phyloP scores from a whole-genome alignment of 2,329 filamentous ascomycete species.

The Cercospora nicotianae region DNA sequence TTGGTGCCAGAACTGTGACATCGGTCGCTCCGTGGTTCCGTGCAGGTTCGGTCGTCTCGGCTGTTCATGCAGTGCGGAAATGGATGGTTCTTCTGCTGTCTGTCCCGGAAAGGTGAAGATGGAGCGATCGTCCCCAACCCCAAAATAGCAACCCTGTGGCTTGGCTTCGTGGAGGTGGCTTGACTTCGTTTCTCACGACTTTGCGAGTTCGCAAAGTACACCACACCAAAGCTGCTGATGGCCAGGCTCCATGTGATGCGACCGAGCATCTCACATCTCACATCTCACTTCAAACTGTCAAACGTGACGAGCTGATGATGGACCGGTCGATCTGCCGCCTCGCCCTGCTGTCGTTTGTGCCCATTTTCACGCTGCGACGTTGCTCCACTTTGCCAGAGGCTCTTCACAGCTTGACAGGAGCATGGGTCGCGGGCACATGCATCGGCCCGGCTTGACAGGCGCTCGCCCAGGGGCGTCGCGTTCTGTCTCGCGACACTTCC shows the following conservation, averaged over 20 bases:
- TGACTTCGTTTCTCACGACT: background rate
- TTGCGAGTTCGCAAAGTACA: background rate
- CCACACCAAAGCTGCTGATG: background rate
- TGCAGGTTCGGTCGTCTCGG: background rate
- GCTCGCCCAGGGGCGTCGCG: constrained; percentile 21
- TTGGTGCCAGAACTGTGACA: background rate
- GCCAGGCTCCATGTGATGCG: background rate
- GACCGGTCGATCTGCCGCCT: background rate
- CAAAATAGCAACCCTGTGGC: background rate
- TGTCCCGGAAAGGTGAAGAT: background rate
- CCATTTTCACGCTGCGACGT: background rate
- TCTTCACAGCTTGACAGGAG: background rate
- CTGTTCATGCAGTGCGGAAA: background rate
- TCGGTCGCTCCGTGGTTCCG: background rate
- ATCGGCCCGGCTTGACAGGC: constrained; percentile 24
- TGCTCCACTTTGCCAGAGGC: constrained; percentile 10
- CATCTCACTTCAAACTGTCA: constrained; percentile 3
- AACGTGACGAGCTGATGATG: constrained; percentile 6
- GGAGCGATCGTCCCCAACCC: background rate
- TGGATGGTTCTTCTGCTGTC: background rate
- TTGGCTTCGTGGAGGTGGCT: background rate
- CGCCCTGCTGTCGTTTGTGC: constrained; percentile 12
- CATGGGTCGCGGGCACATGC: constrained; percentile 21
- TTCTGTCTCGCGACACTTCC: constrained; percentile 12
- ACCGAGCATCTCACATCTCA: background rate